These are phyloP conservation scores for Choanephora cucurbitarum DNA, from an alignment of 371 early-diverging fungal species.

Conservation along the genomic window DNA sequence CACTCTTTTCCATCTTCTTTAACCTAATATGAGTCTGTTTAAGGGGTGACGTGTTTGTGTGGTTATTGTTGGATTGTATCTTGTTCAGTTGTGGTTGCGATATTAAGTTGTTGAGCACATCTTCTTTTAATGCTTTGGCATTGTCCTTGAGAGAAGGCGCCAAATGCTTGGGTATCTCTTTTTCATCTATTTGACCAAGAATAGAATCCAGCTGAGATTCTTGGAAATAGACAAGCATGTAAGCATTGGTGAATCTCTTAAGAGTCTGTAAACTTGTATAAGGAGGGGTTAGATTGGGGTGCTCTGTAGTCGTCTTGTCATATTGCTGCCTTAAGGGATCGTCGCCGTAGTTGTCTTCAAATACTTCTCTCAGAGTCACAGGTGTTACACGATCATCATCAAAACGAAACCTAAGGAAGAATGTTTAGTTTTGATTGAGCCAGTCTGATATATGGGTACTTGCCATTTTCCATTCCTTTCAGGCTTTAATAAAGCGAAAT, in stretches of 20 bases:
- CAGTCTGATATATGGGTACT: too few relatives aligned
- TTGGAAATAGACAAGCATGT: conserved; percentile 95
- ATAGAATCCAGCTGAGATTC: conserved; percentile 68
- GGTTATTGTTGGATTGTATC: neutral
- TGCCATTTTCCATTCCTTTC: conserved; percentile 80
- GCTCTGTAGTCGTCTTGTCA: neutral
- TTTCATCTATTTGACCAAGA: conserved; percentile 58
- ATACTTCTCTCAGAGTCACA: conserved; percentile 80
- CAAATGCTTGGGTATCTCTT: conserved; percentile 83
- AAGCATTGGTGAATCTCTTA: conserved; percentile 89
- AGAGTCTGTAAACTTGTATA: conserved; percentile 11
- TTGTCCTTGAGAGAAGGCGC: conserved; percentile 23
- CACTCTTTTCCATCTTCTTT: conserved; percentile 17
- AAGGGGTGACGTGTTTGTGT: conserved; percentile 6
- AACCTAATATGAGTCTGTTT: conserved; percentile 23
- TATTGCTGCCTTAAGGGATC: conserved; percentile 29
- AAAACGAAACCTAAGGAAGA: conserved; percentile 90
- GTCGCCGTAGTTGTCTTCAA: conserved; percentile 97
- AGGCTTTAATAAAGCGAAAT: conserved; percentile 91
- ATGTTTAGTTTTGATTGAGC: too few relatives aligned
- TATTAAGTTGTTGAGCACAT: conserved; percentile 23
- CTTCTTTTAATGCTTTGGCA: conserved; percentile 54
- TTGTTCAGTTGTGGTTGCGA: conserved; percentile 4
- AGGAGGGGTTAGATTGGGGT: conserved; percentile 12
- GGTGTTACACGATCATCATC: conserved; percentile 97